These are phyloP conservation scores for Penicillium longicatenatum DNA, from an alignment of 495 filamentous ascomycete species.

Conservation along the genomic window DNA sequence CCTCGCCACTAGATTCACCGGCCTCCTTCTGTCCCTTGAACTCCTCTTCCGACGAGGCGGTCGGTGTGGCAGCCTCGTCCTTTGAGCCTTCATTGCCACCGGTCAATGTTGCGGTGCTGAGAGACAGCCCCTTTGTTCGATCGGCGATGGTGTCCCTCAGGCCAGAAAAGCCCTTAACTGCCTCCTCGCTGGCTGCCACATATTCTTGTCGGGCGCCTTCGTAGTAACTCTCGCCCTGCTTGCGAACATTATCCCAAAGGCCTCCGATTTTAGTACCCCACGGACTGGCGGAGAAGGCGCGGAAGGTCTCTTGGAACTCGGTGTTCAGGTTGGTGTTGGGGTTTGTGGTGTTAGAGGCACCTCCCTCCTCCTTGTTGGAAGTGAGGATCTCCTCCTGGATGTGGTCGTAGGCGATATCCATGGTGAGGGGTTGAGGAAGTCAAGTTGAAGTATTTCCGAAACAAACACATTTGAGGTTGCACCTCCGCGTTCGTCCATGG, in stretches of 20 bases:
- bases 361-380: slow-evolving; percentile 53
- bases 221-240: slow-evolving; percentile 86
- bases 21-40: slow-evolving; percentile 53
- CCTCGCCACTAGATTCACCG: slow-evolving; percentile 64
- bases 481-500: slow-evolving; percentile 32
- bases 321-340: slow-evolving; percentile 67
- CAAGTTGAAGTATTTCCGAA: slow-evolving; percentile 12
- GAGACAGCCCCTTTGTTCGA: slow-evolving; percentile 71
- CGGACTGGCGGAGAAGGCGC: slow-evolving; percentile 79
- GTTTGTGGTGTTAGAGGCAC: slow-evolving; percentile 32
- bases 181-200: slow-evolving; percentile 73
- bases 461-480: slow-evolving; percentile 20
- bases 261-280: slow-evolving; percentile 90
- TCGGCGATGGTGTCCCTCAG: slow-evolving; percentile 68
- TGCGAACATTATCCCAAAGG: slow-evolving; percentile 85
- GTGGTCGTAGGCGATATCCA: slow-evolving; percentile 98
- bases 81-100: slow-evolving; percentile 27
- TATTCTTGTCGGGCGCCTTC: slow-evolving; percentile 82
- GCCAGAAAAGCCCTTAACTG: slow-evolving; percentile 78
- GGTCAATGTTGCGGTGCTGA: slow-evolving; percentile 49
- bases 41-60: slow-evolving; percentile 27
- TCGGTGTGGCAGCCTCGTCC: slow-evolving; percentile 42
- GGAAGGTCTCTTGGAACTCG: slow-evolving; percentile 94
- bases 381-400: slow-evolving; percentile 82
- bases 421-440: slow-evolving; percentile 36